Percentiles rank a stretch among this genome's conserved stretches.
Conservation (phyloP, 257 asterid species). For the Nicotiana tomentosiformis region DNA sequence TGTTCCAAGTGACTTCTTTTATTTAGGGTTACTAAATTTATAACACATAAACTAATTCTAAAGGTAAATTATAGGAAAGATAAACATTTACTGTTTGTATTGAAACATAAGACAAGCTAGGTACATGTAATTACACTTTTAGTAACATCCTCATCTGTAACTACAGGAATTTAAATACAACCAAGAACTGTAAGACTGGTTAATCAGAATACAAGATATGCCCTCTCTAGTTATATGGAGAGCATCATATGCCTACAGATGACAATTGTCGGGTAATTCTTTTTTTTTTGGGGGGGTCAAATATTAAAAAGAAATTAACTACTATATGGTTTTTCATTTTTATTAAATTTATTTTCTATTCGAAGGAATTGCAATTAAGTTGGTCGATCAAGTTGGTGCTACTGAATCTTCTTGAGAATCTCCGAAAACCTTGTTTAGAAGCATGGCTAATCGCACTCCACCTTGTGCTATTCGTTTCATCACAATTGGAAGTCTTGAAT, state of each 20-base stretch:
- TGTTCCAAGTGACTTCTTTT: no score
- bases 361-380: neutral
- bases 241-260: no score
- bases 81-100: neutral
- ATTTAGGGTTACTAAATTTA: no score
- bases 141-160: neutral
- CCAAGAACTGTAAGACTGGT: neutral
- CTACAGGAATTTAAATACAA: neutral
- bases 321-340: neutral
- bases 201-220: neutral
- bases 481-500: conserved; percentile 69
- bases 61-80: no score
- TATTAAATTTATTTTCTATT: neutral
- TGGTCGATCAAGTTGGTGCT: conserved; percentile 31
- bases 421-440: conserved; percentile 54
- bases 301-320: neutral
- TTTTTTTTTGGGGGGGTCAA: no score
- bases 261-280: no score
- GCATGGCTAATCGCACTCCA: conserved; percentile 84
- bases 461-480: conserved; percentile 93
- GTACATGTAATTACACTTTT: neutral
- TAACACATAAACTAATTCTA: no score
- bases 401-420: conserved; percentile 21
- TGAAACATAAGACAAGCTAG: neutral
- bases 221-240: neutral